phyloP scores from a whole-genome alignment of 2,329 filamentous ascomycete genomes.

The Pseudodiploospora longispora region DNA sequence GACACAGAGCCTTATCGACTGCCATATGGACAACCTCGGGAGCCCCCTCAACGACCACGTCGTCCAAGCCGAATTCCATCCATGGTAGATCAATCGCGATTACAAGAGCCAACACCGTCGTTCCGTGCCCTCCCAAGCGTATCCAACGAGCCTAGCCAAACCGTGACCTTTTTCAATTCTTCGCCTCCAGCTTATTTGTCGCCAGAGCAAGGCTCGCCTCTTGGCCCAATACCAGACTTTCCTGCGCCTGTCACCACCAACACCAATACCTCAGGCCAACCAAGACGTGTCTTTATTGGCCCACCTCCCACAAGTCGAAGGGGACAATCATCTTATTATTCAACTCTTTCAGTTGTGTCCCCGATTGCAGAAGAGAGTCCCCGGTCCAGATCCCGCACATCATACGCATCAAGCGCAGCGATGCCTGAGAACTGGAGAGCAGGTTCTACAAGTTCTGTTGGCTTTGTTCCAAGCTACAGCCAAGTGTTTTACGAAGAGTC shows the following conservation, averaged over 20 bases:
- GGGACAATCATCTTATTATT: constrained; percentile 57
- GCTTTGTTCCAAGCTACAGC: constrained; percentile 35
- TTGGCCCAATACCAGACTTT: constrained; percentile 53
- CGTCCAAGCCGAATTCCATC: constrained; percentile 53
- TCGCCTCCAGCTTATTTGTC: constrained; percentile 41
- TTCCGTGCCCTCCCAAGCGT: constrained; percentile 29
- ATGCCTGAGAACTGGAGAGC: constrained; percentile 62
- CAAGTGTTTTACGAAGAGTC: constrained; percentile 44
- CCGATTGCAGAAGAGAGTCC: constrained; percentile 68
- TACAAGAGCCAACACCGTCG: constrained; percentile 48
- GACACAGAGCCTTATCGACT: constrained; percentile 40
- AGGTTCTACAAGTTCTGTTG: constrained; percentile 32
- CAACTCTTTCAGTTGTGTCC: constrained; percentile 58
- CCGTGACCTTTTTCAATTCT: constrained; percentile 27
- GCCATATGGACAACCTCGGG: constrained; percentile 39
- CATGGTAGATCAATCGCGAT: constrained; percentile 45
- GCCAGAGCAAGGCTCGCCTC: constrained; percentile 32
- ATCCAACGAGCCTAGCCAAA: constrained; percentile 28
- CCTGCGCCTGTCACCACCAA: constrained; percentile 30
- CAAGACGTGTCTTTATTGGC: constrained; percentile 30
- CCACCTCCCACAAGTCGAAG: constrained; percentile 53
- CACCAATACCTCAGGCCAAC: constrained; percentile 14
- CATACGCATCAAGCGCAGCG: constrained; percentile 63
- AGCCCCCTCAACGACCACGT: constrained; percentile 48
- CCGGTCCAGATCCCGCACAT: constrained; percentile 48